Evolutionary conservation across 2,329 filamentous ascomycete genomes (phyloP).

Genomic region (Aspergillus niger): DNA sequence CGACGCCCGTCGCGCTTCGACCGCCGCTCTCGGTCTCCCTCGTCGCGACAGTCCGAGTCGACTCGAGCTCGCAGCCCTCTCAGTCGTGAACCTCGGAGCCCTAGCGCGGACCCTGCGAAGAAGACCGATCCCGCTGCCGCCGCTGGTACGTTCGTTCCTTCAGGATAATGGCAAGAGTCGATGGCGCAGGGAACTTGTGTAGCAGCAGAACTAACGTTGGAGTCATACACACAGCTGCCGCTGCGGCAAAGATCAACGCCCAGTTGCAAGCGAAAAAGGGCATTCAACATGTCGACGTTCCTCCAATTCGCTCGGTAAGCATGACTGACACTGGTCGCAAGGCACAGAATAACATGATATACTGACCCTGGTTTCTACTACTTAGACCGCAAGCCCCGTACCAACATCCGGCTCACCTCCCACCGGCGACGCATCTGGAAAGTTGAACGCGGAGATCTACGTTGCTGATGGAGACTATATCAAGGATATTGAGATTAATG

Average conservation of each 20-base stretch:
- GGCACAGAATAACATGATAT: not conserved
- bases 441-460: constrained; percentile 85
- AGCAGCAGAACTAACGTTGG: constrained; percentile 14
- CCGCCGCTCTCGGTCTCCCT: constrained; percentile 83
- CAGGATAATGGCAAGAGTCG: not conserved
- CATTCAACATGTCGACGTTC: constrained; percentile 86
- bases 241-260: constrained; percentile 84
- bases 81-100: constrained; percentile 54
- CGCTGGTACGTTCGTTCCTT: constrained; percentile 61
- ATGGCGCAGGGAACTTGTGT: not conserved
- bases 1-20: constrained; percentile 81
- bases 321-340: not conserved
- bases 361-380: not conserved
- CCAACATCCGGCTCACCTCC: constrained; percentile 58
- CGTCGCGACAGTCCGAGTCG: constrained; percentile 65
- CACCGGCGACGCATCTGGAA: constrained; percentile 52
- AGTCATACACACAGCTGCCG: constrained; percentile 64
- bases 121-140: constrained; percentile 72
- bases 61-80: constrained; percentile 81
- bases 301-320: constrained; percentile 69
- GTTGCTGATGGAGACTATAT: constrained; percentile 97
- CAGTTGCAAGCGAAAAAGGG: constrained; percentile 83
- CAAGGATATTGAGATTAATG: constrained; percentile 98
- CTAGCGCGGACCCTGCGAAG: constrained; percentile 42
- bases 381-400: constrained; percentile 52